Conservation (phyloP, 331 rosid species). For the Saraca asoca region DNA sequence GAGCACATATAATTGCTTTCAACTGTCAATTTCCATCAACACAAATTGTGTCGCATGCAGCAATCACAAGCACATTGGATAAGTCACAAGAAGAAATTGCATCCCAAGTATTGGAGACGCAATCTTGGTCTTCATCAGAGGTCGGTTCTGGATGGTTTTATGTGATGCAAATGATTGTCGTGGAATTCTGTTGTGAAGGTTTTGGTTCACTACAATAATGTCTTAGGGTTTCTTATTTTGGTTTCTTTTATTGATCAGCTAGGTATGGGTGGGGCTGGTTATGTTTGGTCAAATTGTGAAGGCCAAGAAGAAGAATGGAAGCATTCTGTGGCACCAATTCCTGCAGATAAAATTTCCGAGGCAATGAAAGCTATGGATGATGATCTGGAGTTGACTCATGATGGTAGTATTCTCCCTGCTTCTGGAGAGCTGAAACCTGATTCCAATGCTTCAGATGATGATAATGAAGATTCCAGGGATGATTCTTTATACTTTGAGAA, state of each 20-base stretch:
- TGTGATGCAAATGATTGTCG: background rate
- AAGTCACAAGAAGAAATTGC: constrained; percentile 52
- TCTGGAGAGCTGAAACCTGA: constrained; percentile 76
- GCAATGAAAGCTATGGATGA: constrained; percentile 56
- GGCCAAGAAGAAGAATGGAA: constrained; percentile 94
- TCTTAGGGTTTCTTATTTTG: constrained; percentile 14
- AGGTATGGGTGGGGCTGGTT: constrained; percentile 85
- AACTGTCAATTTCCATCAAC: constrained; percentile 5
- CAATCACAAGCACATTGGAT: constrained; percentile 50
- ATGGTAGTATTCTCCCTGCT: constrained; percentile 64
- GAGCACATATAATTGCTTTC: constrained; percentile 17
- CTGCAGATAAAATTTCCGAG: constrained; percentile 75
- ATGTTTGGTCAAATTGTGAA: constrained; percentile 87
- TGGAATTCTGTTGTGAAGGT: background rate
- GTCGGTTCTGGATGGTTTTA: constrained; percentile 44
- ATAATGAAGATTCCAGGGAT: constrained; percentile 58
- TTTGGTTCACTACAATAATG: background rate
- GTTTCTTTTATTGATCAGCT: constrained; percentile 61
- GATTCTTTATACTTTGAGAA: constrained; percentile 67
- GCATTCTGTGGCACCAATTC: constrained; percentile 96
- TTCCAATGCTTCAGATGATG: constrained; percentile 61
- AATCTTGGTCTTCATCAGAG: constrained; percentile 59
- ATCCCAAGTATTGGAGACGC: constrained; percentile 52
- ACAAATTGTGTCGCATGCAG: constrained; percentile 41
- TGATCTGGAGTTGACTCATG: constrained; percentile 61